Conservation (phyloP, 495 filamentous ascomycete genomes). For the Penicillium robsamsonii region DNA sequence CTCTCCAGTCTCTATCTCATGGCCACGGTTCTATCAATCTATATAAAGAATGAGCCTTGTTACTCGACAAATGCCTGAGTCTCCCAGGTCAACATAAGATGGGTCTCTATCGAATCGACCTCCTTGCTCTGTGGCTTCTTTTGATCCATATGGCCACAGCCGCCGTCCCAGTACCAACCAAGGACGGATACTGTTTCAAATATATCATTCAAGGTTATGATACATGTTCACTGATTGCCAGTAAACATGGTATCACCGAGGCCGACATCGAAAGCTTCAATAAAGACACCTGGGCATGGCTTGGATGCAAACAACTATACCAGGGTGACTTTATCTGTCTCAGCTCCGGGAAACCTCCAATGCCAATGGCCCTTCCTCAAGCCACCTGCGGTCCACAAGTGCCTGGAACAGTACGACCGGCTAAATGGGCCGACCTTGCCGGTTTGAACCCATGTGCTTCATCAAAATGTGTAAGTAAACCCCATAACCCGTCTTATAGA, state of each 20-base stretch:
- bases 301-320: slow-evolving; percentile 11
- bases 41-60: slow-evolving; percentile 2
- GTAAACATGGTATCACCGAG: slow-evolving; percentile 10
- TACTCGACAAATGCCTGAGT: neutral
- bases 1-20: neutral
- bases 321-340: slow-evolving; percentile 23
- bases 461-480: slow-evolving; percentile 15
- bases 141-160: neutral
- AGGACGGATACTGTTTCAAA: neutral
- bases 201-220: slow-evolving; percentile 8
- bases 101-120: neutral
- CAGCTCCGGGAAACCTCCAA: slow-evolving; percentile 4
- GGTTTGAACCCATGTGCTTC: slow-evolving; percentile 16
- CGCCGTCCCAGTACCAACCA: neutral
- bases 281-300: slow-evolving; percentile 14
- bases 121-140: neutral
- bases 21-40: neutral
- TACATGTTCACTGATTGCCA: slow-evolving; percentile 10
- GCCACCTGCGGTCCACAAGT: slow-evolving; percentile 24
- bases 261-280: slow-evolving; percentile 20
- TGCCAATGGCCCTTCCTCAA: slow-evolving; percentile 20
- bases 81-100: neutral
- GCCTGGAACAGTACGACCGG: slow-evolving; percentile 17
- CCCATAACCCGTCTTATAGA: neutral
- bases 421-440: slow-evolving; percentile 9